Evolutionary conservation across 768 basidiomycete species (phyloP).

Genomic region (Cantharellus cinnabarinus): DNA sequence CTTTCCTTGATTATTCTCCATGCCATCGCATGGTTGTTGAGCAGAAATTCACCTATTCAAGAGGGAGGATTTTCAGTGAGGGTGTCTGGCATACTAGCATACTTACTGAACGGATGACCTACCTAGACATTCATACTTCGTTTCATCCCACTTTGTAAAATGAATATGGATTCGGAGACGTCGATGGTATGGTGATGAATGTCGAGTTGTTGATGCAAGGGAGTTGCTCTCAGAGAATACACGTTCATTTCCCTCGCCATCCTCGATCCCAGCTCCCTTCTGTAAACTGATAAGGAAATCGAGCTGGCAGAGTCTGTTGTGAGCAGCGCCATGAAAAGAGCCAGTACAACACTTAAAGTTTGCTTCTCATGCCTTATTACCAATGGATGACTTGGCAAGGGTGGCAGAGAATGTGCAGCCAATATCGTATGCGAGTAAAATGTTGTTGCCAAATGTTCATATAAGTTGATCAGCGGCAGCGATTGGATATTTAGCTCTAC

Average conservation of each 20-base stretch:
- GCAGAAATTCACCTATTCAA: too few relatives aligned
- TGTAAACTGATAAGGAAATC: conserved; percentile 7
- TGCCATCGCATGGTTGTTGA: too few relatives aligned
- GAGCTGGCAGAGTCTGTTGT: conserved; percentile 11
- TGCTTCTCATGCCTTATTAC: background rate
- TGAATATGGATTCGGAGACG: conserved; percentile 5
- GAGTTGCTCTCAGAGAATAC: conserved; percentile 9
- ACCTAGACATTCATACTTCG: background rate
- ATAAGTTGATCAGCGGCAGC: background rate
- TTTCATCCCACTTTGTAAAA: conserved; percentile 12
- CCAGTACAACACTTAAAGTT: background rate
- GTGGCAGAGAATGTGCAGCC: background rate
- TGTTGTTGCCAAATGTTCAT: background rate
- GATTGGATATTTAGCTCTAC: too few relatives aligned
- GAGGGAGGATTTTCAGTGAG: too few relatives aligned
- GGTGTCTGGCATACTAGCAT: too few relatives aligned
- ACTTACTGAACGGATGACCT: too few relatives aligned
- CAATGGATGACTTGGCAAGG: background rate
- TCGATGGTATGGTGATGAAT: conserved; percentile 10
- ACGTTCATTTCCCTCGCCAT: conserved; percentile 10
- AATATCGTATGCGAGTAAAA: background rate
- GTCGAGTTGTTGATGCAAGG: conserved; percentile 6
- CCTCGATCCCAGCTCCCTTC: conserved; percentile 9
- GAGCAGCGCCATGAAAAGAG: conserved; percentile 11
- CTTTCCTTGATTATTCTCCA: background rate